A percentile compares a stretch with the other conserved stretches of the same genome.
Conservation (phyloP, 148 eudicot species). For the Rhododendron ferrugineum region DNA sequence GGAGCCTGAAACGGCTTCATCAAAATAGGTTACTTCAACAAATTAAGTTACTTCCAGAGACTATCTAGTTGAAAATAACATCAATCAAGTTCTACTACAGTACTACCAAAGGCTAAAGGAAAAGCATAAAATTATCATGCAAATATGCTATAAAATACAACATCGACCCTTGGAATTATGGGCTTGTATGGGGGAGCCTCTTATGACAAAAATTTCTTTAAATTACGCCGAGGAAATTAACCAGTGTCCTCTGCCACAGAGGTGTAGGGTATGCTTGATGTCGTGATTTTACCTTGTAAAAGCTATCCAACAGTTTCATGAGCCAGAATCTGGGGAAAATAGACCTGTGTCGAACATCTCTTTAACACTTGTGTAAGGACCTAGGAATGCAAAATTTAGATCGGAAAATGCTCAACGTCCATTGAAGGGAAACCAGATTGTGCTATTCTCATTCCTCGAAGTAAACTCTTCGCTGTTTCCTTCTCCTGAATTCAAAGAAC, state of each 20-base stretch:
- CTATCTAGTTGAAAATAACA: background rate
- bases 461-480: constrained; percentile 88
- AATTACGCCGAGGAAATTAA: background rate
- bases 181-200: background rate
- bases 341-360: background rate
- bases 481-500: constrained; percentile 59
- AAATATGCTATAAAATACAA: background rate
- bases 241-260: background rate
- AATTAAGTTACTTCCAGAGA: background rate
- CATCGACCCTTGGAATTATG: background rate
- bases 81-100: background rate
- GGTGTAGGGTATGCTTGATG: background rate
- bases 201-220: background rate
- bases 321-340: background rate
- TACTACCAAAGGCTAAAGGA: background rate
- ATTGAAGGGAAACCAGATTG: constrained; percentile 47
- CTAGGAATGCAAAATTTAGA: constrained; percentile 29
- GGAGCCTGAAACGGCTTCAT: background rate
- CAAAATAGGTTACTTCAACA: background rate
- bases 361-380: background rate
- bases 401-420: constrained; percentile 61
- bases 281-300: background rate
- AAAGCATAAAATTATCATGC: too few species aligned
- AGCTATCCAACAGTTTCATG: background rate
- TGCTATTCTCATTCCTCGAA: constrained; percentile 68